Evolutionary conservation across 2,329 filamentous ascomycete species (phyloP), one percentile per base, ranked within the genome.

Genomic region (Verticillium nonalfalfae): DNA sequence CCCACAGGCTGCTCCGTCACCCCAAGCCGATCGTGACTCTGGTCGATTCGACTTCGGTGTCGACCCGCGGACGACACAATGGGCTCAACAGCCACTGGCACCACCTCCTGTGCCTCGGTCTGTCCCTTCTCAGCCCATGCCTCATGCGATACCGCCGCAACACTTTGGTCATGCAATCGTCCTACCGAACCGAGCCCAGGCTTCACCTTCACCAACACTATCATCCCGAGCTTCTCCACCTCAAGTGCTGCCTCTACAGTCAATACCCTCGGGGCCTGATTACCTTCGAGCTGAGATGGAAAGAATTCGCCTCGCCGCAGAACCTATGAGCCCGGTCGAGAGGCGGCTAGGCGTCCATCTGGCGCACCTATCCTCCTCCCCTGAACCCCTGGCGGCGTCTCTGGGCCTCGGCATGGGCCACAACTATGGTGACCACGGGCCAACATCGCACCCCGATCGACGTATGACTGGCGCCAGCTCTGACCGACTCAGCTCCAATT

Each of bases 401-500:
- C 18, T 52, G 45, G 45, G 45, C 45, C 45, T 52, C 45, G 45
- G 45, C n/a, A 52, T 52, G 45, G 21, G 21, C 45, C 45, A 52
- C 18, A 18, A 18, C 45, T 52, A 52, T 13, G 10, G 9, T 26
- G 45, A 52, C 18, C 45, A 52, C 45, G 45, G 45, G 18, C 45
- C 45, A 21, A 50, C 21, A 15, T 33, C 38, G 10, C 45, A 58
- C 26, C 40, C 40, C 26, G 57, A 58, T 31, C 57, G 57, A 11
- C 38, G 57, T 4, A 33, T 50, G 35, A 58, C 57, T 6, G 39
- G 36, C 2, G 45, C 57, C 38, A 45, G 38, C 26, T 58, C 57
- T n/a, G 57, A 58, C 39, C 57, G 57, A 26, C 57, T 50, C 14
- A 58, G 57, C 39, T 58, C 57, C 38, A 58, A 58, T 21, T 58